These are phyloP conservation scores for Allomyces arbusculus DNA, from an alignment of 192 early-diverging fungal genomes.

Conservation along the genomic window DNA sequence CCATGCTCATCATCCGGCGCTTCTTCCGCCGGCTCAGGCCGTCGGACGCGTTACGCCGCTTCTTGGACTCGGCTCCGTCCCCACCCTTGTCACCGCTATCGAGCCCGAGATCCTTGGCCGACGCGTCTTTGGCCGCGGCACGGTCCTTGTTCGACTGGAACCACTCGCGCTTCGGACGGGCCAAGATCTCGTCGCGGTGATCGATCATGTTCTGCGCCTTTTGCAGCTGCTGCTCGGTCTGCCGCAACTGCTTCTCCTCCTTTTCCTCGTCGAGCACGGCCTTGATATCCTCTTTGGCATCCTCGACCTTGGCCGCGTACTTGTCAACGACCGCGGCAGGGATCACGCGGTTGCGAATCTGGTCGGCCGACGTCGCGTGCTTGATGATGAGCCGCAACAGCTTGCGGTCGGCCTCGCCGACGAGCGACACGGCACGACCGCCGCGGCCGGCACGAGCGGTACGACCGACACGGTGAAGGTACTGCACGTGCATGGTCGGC, in stretches of 20 bases:
- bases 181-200: conserved; percentile 70
- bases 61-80: conserved; percentile 10
- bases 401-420: conserved; percentile 81
- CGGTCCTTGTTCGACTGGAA: conserved; percentile 72
- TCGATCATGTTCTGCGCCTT: conserved; percentile 69
- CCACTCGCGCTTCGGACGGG: conserved; percentile 80
- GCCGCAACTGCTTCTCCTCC: conserved; percentile 55
- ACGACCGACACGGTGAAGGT: conserved; percentile 87
- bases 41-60: conserved; percentile 10
- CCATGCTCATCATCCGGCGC: conserved; percentile 12
- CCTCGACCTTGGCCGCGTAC: conserved; percentile 50
- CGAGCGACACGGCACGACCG: conserved; percentile 74
- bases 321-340: conserved; percentile 52
- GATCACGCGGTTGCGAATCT: conserved; percentile 78
- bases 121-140: conserved; percentile 30
- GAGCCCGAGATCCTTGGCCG: background rate
- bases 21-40: conserved; percentile 27
- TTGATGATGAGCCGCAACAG: conserved; percentile 85
- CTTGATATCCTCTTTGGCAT: conserved; percentile 41
- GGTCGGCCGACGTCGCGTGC: conserved; percentile 38
- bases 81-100: conserved; percentile 8
- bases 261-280: conserved; percentile 48
- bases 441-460: conserved; percentile 78
- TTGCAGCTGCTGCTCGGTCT: conserved; percentile 77
- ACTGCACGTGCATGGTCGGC: conserved; percentile 77